Evolutionary conservation across 2,329 filamentous ascomycete genomes (phyloP).

Genomic region (Fusarium phyllophilum): DNA sequence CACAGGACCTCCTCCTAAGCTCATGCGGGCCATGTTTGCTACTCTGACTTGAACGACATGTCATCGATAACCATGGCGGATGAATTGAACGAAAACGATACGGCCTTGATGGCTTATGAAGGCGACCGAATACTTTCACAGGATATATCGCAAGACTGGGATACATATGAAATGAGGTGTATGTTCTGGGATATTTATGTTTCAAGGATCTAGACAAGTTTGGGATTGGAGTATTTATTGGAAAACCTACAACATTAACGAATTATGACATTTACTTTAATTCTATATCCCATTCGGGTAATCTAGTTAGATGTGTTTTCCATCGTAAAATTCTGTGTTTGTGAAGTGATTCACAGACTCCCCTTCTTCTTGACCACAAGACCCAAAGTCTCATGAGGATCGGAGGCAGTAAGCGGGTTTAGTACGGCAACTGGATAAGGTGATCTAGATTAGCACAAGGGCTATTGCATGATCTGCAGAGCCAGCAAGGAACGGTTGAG

Average conservation of each 20-base stretch:
- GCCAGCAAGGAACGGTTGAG: background rate
- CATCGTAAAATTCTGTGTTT: background rate
- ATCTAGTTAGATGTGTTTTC: rapidly evolving
- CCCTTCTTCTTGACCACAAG: constrained; percentile 4
- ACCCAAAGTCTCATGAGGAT: background rate
- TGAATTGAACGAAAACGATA: constrained; percentile 20
- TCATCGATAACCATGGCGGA: background rate
- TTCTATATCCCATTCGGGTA: background rate
- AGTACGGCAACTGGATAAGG: background rate
- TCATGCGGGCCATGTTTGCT: constrained; percentile 76
- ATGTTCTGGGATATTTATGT: constrained; percentile 9
- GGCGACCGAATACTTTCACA: constrained; percentile 21
- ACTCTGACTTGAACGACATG: constrained; percentile 67
- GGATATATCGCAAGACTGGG: constrained; percentile 13
- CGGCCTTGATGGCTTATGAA: constrained; percentile 12
- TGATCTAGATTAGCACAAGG: background rate
- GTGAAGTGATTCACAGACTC: background rate
- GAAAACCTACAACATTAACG: constrained; percentile 38
- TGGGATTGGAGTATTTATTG: constrained; percentile 17
- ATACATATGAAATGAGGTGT: constrained; percentile 6
- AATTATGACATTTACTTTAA: constrained; percentile 11
- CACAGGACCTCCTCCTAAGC: constrained; percentile 69
- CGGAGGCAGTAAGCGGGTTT: background rate
- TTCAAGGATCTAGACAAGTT: constrained; percentile 28
- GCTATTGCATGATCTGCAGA: background rate